A percentile compares a stretch with the other conserved stretches of the same genome.
Evolutionary conservation across 306 rosid species (phyloP).

Genomic region (Elaeagnus macrophylla): DNA sequence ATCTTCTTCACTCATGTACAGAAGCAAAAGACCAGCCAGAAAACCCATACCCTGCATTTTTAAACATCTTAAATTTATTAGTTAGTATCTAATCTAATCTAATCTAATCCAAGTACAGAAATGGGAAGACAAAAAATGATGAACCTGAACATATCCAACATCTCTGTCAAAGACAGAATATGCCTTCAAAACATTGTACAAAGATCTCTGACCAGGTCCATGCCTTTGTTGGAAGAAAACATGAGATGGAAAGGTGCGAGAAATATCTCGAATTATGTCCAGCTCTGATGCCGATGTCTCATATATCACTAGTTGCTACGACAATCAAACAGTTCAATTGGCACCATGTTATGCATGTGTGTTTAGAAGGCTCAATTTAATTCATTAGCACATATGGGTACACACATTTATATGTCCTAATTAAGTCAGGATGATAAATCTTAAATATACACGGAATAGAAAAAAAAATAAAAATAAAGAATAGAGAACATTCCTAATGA

Average conservation of each 20-base stretch:
- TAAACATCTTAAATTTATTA: conserved; percentile 19
- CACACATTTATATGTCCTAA: not conserved
- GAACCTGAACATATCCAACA: conserved; percentile 99
- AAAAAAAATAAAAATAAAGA: too few relatives aligned
- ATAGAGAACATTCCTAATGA: too few relatives aligned
- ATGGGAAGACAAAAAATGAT: conserved; percentile 14
- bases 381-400: not conserved
- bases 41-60: conserved; percentile 95
- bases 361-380: not conserved
- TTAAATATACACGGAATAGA: too few relatives aligned
- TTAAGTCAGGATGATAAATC: not conserved
- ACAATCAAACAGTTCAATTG: conserved; percentile 21
- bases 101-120: conserved; percentile 8
- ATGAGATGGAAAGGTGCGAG: conserved; percentile 95
- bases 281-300: conserved; percentile 95
- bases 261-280: conserved; percentile 92
- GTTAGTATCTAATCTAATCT: not conserved
- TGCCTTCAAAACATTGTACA: conserved; percentile 90
- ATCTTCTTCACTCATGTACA: conserved; percentile 97
- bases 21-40: conserved; percentile 89
- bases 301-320: conserved; percentile 94
- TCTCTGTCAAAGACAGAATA: conserved; percentile 90
- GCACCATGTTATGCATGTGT: conserved; percentile 6
- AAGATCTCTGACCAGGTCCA: conserved; percentile 98
- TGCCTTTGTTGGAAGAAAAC: conserved; percentile 98